Conservation (phyloP, 1,284 basidiomycete genomes). For the Inonotus hispidus region DNA sequence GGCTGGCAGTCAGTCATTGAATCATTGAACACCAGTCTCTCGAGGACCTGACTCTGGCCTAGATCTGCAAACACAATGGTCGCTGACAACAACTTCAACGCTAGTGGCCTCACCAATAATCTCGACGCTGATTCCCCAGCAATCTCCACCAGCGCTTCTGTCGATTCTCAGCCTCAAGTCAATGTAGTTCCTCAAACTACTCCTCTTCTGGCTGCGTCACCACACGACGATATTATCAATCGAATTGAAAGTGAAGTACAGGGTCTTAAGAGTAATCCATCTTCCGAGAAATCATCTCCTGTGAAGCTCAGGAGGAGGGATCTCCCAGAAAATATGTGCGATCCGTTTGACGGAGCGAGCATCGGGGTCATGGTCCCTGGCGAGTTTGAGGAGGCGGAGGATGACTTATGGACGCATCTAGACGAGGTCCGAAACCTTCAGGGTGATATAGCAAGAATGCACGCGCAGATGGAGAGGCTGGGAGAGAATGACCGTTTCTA, state of each 20-base stretch:
- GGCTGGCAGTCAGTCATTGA: too few species aligned
- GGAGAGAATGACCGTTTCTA: conserved; percentile 30
- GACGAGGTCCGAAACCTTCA: conserved; percentile 62
- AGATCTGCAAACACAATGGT: conserved; percentile 10
- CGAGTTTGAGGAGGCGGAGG: conserved; percentile 31
- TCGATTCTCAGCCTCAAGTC: not conserved
- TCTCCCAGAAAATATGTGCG: conserved; percentile 34
- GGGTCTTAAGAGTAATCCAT: conserved; percentile 12
- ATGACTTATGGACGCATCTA: conserved; percentile 62
- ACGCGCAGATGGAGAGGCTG: conserved; percentile 66
- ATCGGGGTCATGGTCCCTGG: conserved; percentile 34
- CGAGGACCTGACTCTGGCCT: too few species aligned
- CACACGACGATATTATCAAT: conserved; percentile 57
- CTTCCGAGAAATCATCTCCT: conserved; percentile 15
- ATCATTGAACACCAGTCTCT: too few species aligned
- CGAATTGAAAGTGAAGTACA: conserved; percentile 37
- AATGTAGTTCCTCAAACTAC: not conserved
- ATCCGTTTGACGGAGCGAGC: conserved; percentile 46
- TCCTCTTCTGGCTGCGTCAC: conserved; percentile 22
- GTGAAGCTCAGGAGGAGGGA: conserved; percentile 16
- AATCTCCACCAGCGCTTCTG: not conserved
- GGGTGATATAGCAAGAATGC: conserved; percentile 62
- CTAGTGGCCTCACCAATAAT: not conserved
- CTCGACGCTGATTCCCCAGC: not conserved
- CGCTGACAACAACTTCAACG: not conserved